Conservation (phyloP, 345 rosid genomes). For the Viola odorata region DNA sequence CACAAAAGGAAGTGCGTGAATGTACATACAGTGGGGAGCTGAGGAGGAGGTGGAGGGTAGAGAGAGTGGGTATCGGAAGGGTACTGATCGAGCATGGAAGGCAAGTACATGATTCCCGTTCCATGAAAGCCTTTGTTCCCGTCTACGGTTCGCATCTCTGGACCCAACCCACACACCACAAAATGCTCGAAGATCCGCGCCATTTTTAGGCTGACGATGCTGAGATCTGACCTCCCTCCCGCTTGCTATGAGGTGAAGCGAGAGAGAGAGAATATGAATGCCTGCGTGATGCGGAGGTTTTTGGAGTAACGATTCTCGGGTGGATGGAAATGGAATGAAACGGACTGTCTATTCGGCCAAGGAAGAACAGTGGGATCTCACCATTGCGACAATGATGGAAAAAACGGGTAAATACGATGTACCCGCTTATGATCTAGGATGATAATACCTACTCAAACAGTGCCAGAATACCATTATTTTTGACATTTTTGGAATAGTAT, state of each 20-base stretch:
- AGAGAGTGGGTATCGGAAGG: slow-evolving; percentile 71
- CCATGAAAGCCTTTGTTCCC: slow-evolving; percentile 88
- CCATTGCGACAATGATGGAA: too few species aligned
- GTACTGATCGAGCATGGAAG: slow-evolving; percentile 80
- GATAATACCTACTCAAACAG: too few species aligned
- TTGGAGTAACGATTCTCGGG: background rate
- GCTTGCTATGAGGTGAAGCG: background rate
- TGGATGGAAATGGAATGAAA: background rate
- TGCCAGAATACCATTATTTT: too few species aligned
- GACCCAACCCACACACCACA: slow-evolving; percentile 89
- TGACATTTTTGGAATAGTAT: too few species aligned
- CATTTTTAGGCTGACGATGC: slow-evolving; percentile 22
- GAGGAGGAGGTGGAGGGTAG: slow-evolving; percentile 85
- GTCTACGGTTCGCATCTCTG: slow-evolving; percentile 86
- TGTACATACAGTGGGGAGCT: slow-evolving; percentile 71
- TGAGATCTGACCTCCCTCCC: background rate
- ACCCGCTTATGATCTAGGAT: too few species aligned
- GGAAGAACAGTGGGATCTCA: background rate
- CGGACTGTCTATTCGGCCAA: background rate
- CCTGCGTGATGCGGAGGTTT: too few species aligned
- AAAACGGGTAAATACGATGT: too few species aligned
- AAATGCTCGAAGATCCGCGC: slow-evolving; percentile 85
- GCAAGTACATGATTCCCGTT: slow-evolving; percentile 43
- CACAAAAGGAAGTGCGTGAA: background rate
- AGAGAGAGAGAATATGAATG: background rate